A percentile compares a stretch with the other conserved stretches of the same genome.
These are phyloP conservation scores for Canna indica DNA, from an alignment of 176 grass and related monocot species.

Conservation along the genomic window DNA sequence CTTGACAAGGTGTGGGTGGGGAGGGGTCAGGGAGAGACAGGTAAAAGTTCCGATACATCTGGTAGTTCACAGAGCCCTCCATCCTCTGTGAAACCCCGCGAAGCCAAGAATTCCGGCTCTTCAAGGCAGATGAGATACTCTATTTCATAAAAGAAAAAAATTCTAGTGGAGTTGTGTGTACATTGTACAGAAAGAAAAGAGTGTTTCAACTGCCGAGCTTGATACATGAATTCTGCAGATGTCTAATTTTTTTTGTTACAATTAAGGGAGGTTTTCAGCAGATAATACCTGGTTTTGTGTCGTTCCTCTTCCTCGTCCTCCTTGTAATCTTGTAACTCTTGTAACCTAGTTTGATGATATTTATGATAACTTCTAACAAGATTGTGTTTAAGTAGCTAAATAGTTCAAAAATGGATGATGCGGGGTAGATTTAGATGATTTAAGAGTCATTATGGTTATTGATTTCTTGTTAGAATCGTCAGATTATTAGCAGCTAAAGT, in stretches of 20 bases:
- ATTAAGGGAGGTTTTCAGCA: neutral
- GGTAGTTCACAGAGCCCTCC: conserved; percentile 84
- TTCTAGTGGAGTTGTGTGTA: neutral
- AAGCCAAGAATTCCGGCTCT: conserved; percentile 53
- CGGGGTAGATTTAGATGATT: too few species aligned
- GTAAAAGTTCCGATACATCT: conserved; percentile 73
- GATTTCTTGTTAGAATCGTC: too few species aligned
- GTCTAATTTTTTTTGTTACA: neutral
- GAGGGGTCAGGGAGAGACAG: conserved; percentile 58
- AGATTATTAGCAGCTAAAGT: too few species aligned
- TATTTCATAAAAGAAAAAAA: conserved; percentile 37
- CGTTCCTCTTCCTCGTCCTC: neutral
- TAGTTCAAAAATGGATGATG: too few species aligned
- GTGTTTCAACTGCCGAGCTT: conserved; percentile 9
- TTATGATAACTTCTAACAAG: neutral
- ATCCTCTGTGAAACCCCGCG: conserved; percentile 39
- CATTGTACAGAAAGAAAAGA: conserved; percentile 41
- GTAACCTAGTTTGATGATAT: neutral
- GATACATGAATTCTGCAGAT: neutral
- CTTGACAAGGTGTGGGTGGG: conserved; percentile 79
- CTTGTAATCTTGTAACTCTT: neutral
- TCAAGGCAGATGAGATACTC: conserved; percentile 68
- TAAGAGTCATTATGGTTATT: too few species aligned
- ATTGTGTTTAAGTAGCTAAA: neutral
- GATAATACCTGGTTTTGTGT: neutral